phyloP scores from a whole-genome alignment of 2,329 filamentous ascomycete species.

The Talaromyces piceae region DNA sequence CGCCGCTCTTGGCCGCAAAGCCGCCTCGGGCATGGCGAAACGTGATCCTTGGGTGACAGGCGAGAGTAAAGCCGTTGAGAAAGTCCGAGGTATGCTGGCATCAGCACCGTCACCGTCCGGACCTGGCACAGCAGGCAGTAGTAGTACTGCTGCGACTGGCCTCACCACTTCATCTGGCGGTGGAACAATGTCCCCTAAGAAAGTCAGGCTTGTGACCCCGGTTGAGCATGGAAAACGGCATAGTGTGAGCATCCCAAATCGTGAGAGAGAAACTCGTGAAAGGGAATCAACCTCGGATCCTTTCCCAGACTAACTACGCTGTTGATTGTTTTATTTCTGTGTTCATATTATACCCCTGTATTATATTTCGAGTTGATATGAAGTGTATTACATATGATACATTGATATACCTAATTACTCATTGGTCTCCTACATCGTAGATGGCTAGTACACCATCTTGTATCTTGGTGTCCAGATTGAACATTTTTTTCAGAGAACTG shows the following conservation, averaged over 20 bases:
- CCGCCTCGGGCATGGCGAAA: slow-evolving; percentile 31
- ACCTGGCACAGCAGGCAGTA: slow-evolving; percentile 15
- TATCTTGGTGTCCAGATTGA: no score
- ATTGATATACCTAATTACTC: no score
- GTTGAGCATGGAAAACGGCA: slow-evolving; percentile 31
- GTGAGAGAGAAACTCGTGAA: slow-evolving; percentile 13
- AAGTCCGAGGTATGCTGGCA: slow-evolving; percentile 37
- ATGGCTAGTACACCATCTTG: no score
- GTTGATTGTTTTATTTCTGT: slow-evolving; percentile 3
- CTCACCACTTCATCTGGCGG: slow-evolving; percentile 20
- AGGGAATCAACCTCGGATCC: slow-evolving; percentile 13
- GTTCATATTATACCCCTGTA: slow-evolving; percentile 12
- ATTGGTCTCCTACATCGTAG: no score
- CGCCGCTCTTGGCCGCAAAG: slow-evolving; percentile 21
- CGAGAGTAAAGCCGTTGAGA: slow-evolving; percentile 41
- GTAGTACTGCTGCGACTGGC: slow-evolving; percentile 17
- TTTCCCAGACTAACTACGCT: slow-evolving; percentile 2
- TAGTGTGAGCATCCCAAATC: slow-evolving; percentile 14
- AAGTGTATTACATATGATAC: no score
- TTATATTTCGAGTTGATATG: slow-evolving; percentile 3
- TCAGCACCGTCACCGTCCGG: slow-evolving; percentile 20
- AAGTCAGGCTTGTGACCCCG: slow-evolving; percentile 38
- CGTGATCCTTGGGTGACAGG: slow-evolving; percentile 38
- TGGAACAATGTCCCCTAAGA: slow-evolving; percentile 35
- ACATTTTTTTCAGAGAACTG: no score